Evolutionary conservation across 2,329 filamentous ascomycete genomes (phyloP).

Genomic region (Epichloe amarillans): DNA sequence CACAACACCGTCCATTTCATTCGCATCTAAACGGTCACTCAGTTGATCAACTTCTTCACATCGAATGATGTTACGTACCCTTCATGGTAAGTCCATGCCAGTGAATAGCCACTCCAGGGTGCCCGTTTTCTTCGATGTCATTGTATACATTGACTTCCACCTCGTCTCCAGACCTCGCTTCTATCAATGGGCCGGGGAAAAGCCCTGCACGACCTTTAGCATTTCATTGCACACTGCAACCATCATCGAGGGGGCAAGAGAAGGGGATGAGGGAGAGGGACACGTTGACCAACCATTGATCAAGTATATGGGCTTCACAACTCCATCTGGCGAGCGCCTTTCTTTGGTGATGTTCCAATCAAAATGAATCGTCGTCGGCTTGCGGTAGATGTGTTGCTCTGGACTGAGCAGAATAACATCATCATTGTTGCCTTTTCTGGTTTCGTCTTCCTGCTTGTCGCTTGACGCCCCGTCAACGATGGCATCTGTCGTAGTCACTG

Average conservation of each 20-base stretch:
- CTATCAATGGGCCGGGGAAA: conserved; percentile 29
- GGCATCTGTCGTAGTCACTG: background rate
- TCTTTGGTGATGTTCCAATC: conserved; percentile 27
- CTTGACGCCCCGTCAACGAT: background rate
- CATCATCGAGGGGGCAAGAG: background rate
- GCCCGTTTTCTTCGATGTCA: conserved; percentile 12
- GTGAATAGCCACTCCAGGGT: conserved; percentile 40
- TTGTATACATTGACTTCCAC: conserved; percentile 28
- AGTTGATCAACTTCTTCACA: background rate
- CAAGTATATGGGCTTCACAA: conserved; percentile 33
- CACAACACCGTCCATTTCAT: conserved; percentile 48
- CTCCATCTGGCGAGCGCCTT: conserved; percentile 32
- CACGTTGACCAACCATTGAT: conserved; percentile 28
- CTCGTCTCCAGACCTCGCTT: conserved; percentile 30
- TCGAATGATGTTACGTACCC: conserved; percentile 16
- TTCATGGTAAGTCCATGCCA: conserved; percentile 58
- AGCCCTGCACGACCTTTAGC: conserved; percentile 14
- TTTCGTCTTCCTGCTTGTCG: background rate
- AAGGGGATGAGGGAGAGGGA: too few species aligned
- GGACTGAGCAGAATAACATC: conserved; percentile 25
- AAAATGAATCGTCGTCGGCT: conserved; percentile 17
- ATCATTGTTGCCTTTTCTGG: background rate
- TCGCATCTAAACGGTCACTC: conserved; percentile 24
- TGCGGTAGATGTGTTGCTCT: conserved; percentile 25
- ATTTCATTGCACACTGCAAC: background rate